Conservation (phyloP, 1,139 yeast genomes). For the Wickerhamomyces sp. region DNA sequence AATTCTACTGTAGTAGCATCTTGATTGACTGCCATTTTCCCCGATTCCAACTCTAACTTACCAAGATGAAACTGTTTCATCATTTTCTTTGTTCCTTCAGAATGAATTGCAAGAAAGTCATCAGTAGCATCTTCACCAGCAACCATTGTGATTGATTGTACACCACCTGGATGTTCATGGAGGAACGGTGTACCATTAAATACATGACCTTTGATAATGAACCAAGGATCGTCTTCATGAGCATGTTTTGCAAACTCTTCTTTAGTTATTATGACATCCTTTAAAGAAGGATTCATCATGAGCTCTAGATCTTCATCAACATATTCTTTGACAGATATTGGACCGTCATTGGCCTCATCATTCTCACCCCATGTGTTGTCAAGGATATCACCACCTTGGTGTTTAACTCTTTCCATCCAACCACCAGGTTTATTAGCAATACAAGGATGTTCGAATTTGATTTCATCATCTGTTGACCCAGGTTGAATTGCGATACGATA, state of each 20-base stretch:
- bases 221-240: conserved; percentile 50
- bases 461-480: conserved; percentile 12
- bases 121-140: conserved; percentile 64
- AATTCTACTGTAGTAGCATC: not conserved
- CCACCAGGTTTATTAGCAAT: conserved; percentile 27
- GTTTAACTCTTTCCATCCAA: conserved; percentile 33
- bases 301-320: conserved; percentile 23
- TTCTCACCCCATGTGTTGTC: conserved; percentile 29
- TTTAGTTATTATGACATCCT: conserved; percentile 27
- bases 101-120: conserved; percentile 34
- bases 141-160: conserved; percentile 47
- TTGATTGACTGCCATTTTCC: not conserved
- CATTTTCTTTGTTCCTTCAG: conserved; percentile 25
- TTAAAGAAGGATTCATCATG: conserved; percentile 24
- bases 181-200: conserved; percentile 48
- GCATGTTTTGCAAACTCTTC: conserved; percentile 51
- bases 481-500: conserved; percentile 29
- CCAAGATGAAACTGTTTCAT: conserved; percentile 24
- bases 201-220: conserved; percentile 53
- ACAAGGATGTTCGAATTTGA: conserved; percentile 30
- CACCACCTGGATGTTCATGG: conserved; percentile 57
- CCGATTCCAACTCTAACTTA: conserved; percentile 9
- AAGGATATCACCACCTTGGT: conserved; percentile 29
- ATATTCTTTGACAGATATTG: conserved; percentile 7
- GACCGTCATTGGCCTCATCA: conserved; percentile 11